Evolutionary conservation across 1,139 yeast species (phyloP).

Genomic region (Zygotorulaspora mrakii): DNA sequence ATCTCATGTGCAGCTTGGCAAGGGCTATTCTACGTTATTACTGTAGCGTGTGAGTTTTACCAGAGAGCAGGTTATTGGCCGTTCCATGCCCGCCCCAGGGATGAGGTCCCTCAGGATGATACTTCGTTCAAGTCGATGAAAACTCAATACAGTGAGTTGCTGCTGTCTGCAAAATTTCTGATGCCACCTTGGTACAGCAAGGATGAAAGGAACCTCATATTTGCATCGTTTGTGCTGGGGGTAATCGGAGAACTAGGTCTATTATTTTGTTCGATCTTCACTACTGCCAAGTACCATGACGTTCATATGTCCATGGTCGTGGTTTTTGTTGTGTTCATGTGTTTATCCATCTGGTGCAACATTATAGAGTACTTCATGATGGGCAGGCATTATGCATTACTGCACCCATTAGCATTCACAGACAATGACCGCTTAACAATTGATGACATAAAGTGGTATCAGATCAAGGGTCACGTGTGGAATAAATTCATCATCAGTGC

Average conservation of each 20-base stretch:
- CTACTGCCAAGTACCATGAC: conserved; percentile 53
- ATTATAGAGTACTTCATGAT: conserved; percentile 58
- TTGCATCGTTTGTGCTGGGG: conserved; percentile 41
- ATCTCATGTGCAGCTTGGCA: conserved; percentile 77
- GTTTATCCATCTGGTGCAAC: conserved; percentile 60
- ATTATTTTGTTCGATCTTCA: conserved; percentile 68
- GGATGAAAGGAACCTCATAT: conserved; percentile 38
- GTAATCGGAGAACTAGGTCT: conserved; percentile 74
- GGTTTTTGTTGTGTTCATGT: conserved; percentile 68
- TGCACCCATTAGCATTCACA: conserved; percentile 31
- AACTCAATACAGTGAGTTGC: conserved; percentile 18
- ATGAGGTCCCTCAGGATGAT: conserved; percentile 13
- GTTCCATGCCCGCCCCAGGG: conserved; percentile 17
- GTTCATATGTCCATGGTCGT: conserved; percentile 72
- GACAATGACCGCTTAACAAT: conserved; percentile 7
- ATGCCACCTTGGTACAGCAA: conserved; percentile 41
- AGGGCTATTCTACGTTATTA: conserved; percentile 70
- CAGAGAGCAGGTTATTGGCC: conserved; percentile 33
- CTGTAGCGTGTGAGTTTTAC: conserved; percentile 40
- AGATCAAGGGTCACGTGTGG: conserved; percentile 33
- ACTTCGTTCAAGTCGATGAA: conserved; percentile 14
- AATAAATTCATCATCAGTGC: conserved; percentile 51
- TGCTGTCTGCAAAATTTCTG: conserved; percentile 17
- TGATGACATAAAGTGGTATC: conserved; percentile 43
- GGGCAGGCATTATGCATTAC: conserved; percentile 48